phyloP scores from a whole-genome alignment of 2,329 filamentous ascomycete species.

The Madurella mycetomatis region DNA sequence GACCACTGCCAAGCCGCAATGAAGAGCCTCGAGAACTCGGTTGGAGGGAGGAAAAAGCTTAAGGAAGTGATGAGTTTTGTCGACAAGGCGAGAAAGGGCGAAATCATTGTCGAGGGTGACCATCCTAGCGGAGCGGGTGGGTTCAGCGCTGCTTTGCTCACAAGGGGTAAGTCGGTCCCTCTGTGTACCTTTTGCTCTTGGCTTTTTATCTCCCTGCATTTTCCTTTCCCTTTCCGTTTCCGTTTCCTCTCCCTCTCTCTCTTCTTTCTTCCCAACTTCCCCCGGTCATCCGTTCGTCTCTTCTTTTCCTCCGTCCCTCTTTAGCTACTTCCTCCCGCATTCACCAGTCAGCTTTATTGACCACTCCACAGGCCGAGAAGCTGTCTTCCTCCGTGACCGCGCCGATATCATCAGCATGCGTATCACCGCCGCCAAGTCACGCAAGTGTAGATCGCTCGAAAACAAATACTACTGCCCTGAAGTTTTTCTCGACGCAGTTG shows the following conservation, averaged over 20 bases:
- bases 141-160: constrained; percentile 82
- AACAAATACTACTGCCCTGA: constrained; percentile 98
- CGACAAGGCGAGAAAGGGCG: constrained; percentile 82
- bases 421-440: constrained; percentile 79
- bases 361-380: constrained; percentile 67
- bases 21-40: constrained; percentile 67
- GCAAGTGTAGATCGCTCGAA: constrained; percentile 75
- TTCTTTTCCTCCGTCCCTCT: not conserved
- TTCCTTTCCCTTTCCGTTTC: not conserved
- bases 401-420: constrained; percentile 89
- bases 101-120: constrained; percentile 79
- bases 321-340: too few relatives aligned
- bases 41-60: constrained; percentile 80
- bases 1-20: constrained; percentile 76
- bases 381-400: constrained; percentile 87
- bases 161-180: constrained; percentile 57
- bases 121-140: constrained; percentile 82
- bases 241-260: not conserved
- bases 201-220: not conserved
- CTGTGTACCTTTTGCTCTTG: not conserved
- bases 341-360: constrained; percentile 26
- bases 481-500: constrained; percentile 95
- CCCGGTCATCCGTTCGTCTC: too few relatives aligned
- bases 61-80: constrained; percentile 88
- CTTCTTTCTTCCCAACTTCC: too few relatives aligned